Evolutionary conservation across 2,329 filamentous ascomycete genomes (phyloP), one percentile per base, ranked within the genome.

Genomic region (Westerdykella ornata): DNA sequence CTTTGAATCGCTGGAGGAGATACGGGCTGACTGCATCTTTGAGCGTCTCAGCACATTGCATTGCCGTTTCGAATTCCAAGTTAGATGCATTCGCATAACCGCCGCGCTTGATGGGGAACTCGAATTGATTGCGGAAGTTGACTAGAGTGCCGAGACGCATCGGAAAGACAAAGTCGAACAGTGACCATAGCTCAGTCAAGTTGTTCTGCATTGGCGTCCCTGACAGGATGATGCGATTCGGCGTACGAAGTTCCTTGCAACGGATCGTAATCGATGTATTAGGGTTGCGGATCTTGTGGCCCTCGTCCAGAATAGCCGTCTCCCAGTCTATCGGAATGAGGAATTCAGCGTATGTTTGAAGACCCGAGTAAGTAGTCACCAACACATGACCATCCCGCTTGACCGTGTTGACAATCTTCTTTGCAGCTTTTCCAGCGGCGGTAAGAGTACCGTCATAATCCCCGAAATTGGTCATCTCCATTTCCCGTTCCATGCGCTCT

Each of bases 151-250:
- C 94, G 5, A 98, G 71, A 12, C 89, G 84, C 87, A 97, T 96
- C 0, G 94, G 92, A 47, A 88, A 97, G 43, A 97, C 84, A 59
- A 98, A 98, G 62, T 98, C 94, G 59, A 98, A 97, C 0, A 98
- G 71, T 0, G 90, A 97, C 90, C 92, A 98, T 0, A 98, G 72
- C 62, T 98, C 94, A 0, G 85, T 83, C 18, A 98, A 69, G 48
- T 96, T 97, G 65, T 98, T 98, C 64, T 98, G 94, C 74, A 98
- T 94, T 0, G 94, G 94, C 0, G 92, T 98, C 4, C 92, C 92
- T 0, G 94, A 97, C 1, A 98, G 72, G 44, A 98, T 97, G 48
- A 97, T 76, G 16, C 94, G 80, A 55, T 97, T 92, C 0, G 85
- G 78, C 0, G 92, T 98, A 26, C 85, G 82, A 9, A 98, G 71